phyloP scores from a whole-genome alignment of 2,329 filamentous ascomycete genomes.

The Colletotrichum phormii region DNA sequence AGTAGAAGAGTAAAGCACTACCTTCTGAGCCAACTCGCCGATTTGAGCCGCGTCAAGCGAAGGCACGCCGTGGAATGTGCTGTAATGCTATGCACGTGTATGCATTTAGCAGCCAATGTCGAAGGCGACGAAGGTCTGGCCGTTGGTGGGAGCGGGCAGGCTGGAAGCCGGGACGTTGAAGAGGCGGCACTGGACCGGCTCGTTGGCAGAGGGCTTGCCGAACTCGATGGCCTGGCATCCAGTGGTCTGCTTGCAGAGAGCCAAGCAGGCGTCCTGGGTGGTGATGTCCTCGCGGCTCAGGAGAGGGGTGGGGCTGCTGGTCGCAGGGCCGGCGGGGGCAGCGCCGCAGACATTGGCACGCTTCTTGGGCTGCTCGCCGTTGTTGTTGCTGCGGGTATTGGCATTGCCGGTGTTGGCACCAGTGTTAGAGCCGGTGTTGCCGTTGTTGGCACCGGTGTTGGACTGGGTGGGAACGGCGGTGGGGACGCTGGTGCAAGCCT shows the following conservation, averaged over 20 bases:
- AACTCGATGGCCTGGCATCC: constrained; percentile 45
- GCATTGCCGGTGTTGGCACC: background rate
- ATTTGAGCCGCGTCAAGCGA: background rate
- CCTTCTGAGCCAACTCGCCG: background rate
- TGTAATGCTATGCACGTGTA: background rate
- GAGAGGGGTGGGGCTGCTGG: constrained; percentile 14
- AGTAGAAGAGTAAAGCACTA: too few relatives aligned
- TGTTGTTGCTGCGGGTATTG: constrained; percentile 5
- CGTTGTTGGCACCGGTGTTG: constrained; percentile 1
- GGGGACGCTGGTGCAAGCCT: constrained; percentile 22
- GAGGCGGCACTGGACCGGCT: constrained; percentile 27
- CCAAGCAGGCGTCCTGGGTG: constrained; percentile 29
- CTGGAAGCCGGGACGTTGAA: constrained; percentile 23
- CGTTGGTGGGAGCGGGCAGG: constrained; percentile 29
- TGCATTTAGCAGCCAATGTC: constrained; percentile 25
- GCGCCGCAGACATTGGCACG: constrained; percentile 28
- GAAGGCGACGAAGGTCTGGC: constrained; percentile 29
- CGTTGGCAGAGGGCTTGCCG: constrained; percentile 37
- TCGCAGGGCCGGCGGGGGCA: constrained; percentile 25
- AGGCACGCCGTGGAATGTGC: background rate
- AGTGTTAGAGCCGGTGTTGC: background rate
- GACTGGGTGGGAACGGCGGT: constrained; percentile 5
- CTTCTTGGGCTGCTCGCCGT: constrained; percentile 16
- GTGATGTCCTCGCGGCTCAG: constrained; percentile 17
- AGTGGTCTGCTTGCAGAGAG: constrained; percentile 28